phyloP scores from a whole-genome alignment of 148 eudicot species.

The Linanthus parryae region DNA sequence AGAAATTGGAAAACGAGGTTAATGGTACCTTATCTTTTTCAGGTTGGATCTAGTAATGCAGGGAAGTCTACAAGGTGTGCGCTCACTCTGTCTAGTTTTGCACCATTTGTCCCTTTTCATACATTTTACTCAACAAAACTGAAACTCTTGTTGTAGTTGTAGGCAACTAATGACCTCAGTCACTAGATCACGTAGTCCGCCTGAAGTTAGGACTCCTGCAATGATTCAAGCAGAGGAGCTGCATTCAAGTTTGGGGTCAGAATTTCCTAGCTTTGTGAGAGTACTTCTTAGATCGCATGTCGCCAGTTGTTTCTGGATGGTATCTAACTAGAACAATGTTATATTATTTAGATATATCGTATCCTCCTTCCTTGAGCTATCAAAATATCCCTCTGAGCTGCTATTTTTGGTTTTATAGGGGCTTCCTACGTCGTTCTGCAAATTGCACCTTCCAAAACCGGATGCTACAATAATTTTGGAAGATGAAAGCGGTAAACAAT shows the following conservation, averaged over 20 bases:
- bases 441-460: slow-evolving; percentile 30
- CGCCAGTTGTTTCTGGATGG: slow-evolving; percentile 44
- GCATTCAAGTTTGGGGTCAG: slow-evolving; percentile 23
- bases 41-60: too few species aligned
- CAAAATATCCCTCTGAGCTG: neutral
- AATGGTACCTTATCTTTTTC: too few species aligned
- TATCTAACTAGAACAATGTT: too few species aligned
- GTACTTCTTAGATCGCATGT: slow-evolving; percentile 34
- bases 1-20: too few species aligned
- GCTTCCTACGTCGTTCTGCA: slow-evolving; percentile 38
- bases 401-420: slow-evolving; percentile 27
- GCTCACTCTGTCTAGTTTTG: too few species aligned
- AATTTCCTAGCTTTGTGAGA: slow-evolving; percentile 38
- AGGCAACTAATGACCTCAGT: slow-evolving; percentile 5
- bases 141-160: slow-evolving; percentile 17
- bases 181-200: slow-evolving; percentile 10
- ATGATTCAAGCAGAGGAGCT: slow-evolving; percentile 34
- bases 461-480: slow-evolving; percentile 37
- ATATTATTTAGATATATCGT: too few species aligned
- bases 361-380: neutral
- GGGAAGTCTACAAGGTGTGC: too few species aligned
- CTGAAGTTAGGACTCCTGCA: slow-evolving; percentile 19
- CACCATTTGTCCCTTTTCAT: too few species aligned
- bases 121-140: too few species aligned
- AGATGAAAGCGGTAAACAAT: slow-evolving; percentile 43